Evolutionary conservation across 2,329 filamentous ascomycete genomes (phyloP).

Genomic region (Shiraia bambusicola): DNA sequence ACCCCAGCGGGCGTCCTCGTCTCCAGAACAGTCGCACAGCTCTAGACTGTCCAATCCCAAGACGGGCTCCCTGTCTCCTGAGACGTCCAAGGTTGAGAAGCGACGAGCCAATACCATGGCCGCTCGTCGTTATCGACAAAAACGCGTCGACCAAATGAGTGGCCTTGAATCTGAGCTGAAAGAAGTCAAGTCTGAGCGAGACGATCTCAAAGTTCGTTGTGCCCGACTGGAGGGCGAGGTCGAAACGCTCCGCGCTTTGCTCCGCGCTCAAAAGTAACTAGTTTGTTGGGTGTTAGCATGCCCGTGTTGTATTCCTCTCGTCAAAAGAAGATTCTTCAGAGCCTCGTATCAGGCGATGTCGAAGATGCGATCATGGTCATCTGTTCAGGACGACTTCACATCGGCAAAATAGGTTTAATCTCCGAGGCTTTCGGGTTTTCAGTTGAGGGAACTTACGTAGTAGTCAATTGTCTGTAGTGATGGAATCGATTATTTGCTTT

Average conservation of each 20-base stretch:
- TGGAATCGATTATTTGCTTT: slow-evolving; percentile 7
- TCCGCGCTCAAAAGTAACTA: slow-evolving; percentile 45
- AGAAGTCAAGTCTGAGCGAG: slow-evolving; percentile 61
- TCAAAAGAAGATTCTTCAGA: neutral
- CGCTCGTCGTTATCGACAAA: slow-evolving; percentile 71
- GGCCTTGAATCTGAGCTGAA: slow-evolving; percentile 63
- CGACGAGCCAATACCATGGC: slow-evolving; percentile 70
- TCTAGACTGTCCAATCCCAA: slow-evolving; percentile 28
- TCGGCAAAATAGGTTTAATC: slow-evolving; percentile 37
- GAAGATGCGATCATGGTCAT: slow-evolving; percentile 27
- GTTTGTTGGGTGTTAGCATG: slow-evolving; percentile 17
- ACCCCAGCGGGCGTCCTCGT: slow-evolving; percentile 25
- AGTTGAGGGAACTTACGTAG: slow-evolving; percentile 13
- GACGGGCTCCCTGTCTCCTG: slow-evolving; percentile 22
- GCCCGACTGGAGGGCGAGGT: slow-evolving; percentile 67
- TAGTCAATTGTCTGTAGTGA: slow-evolving; percentile 4
- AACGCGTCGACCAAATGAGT: slow-evolving; percentile 65
- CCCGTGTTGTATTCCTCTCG: slow-evolving; percentile 5
- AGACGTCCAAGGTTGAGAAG: slow-evolving; percentile 48
- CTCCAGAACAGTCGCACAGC: slow-evolving; percentile 26
- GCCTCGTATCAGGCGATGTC: slow-evolving; percentile 36
- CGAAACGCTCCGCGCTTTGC: slow-evolving; percentile 57
- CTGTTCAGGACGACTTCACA: slow-evolving; percentile 24
- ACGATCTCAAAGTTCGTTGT: slow-evolving; percentile 63
- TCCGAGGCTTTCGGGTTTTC: slow-evolving; percentile 8